Base-by-base conservation (phyloP, 768 basidiomycete genomes). In the Lactifluus volemus region DNA sequence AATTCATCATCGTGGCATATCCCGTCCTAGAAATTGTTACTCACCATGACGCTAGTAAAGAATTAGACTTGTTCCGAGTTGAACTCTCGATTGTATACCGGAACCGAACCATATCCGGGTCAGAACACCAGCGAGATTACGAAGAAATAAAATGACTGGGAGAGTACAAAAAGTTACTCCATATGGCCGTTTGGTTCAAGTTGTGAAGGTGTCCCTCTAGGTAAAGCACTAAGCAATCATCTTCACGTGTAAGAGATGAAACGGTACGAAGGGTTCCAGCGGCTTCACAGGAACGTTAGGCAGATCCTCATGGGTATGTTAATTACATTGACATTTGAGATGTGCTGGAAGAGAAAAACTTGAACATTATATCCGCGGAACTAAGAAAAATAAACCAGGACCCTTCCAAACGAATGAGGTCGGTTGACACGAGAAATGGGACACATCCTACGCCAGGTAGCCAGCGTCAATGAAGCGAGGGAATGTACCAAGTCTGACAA, bases 231-330 rank as follows among this genome's bases (percentile, higher is more conserved):
- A 81, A 73, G 67, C 89, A 90, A 63, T 93, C 89, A 38, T 85
- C 80, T 70, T 97, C 94, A 19, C 94, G 78, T 1, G 92, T 95
- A 47, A 97, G 77, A 1, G 86, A 78, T 6, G 93, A 92, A 19
- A 97, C 92, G 1, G 94, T 96, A 34, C 89, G 83, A 63, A 97
- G 94, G 11, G 94, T 79, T 8, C 81, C 86, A 30, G 92, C 91
- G 39, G 92, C 92, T 72, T 96, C 94, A 65, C 92, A 92, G 42
- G 94, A 94, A 25, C 93, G 69, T 60, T 95, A 91, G 9, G 94
- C 90, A 17, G 89, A 91, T 1, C 73, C 64, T 85, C 88, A 67
- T 97, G 91, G 0, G 84, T 75, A 65, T 78, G 78, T 73, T 91
- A 92, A 76, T 91, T 92, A 60, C 75, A 70, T 67, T 88, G 84